Evolutionary conservation across 371 early-diverging fungal genomes (phyloP).

Genomic region (Mortierella sp.): DNA sequence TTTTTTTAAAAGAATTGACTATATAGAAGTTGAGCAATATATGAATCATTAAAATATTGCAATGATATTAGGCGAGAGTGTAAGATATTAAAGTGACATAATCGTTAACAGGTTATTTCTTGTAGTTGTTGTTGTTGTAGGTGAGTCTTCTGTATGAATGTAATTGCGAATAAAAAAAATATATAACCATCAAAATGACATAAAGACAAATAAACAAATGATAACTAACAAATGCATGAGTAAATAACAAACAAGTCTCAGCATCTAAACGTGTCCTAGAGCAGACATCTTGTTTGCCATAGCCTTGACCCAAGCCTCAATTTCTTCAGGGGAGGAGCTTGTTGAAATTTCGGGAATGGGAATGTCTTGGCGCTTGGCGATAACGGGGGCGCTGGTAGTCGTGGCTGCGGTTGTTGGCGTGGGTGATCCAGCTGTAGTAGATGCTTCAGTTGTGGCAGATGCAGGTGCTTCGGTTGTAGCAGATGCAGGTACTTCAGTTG

Average conservation of each 20-base stretch:
- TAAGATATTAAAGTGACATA: neutral
- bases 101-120: neutral
- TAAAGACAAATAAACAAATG: neutral
- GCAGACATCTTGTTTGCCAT: constrained; percentile 37
- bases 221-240: neutral
- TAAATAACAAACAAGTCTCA: neutral
- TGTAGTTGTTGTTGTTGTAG: too few species aligned
- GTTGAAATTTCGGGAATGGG: constrained; percentile 2
- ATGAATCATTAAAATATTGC: constrained; percentile 2
- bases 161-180: neutral
- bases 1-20: too few species aligned
- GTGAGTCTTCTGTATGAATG: neutral
- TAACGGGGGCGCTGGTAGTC: neutral
- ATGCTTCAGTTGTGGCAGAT: neutral
- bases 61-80: neutral
- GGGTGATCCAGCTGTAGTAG: neutral
- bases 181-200: neutral
- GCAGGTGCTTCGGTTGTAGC: neutral
- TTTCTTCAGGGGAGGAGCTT: constrained; percentile 13
- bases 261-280: constrained; percentile 15
- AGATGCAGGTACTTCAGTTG: neutral
- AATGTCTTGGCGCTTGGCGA: constrained; percentile 29
- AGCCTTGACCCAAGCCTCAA: constrained; percentile 45
- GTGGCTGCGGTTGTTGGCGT: constrained; percentile 3
- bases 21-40: neutral